These are phyloP conservation scores for Aspergillus caelatus DNA, from an alignment of 2,329 filamentous ascomycete genomes.

Conservation along the genomic window DNA sequence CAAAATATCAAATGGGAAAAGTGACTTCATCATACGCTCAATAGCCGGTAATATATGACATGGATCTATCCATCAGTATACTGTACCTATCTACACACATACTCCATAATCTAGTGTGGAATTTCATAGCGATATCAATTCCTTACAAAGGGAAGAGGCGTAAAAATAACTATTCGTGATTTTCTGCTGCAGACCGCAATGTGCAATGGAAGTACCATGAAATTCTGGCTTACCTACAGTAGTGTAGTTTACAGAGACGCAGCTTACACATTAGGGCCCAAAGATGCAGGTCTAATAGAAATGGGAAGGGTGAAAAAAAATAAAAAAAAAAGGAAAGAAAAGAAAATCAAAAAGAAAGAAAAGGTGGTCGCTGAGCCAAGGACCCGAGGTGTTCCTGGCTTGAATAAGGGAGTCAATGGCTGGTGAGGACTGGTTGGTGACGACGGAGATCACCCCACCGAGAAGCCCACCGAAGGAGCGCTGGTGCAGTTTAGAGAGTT, in stretches of 20 bases:
- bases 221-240: slow-evolving; percentile 17
- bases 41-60: not conserved
- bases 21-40: not conserved
- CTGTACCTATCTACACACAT: not conserved
- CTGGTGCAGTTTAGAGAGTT: slow-evolving; percentile 18
- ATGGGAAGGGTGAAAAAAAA: not conserved
- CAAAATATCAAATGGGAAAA: not conserved
- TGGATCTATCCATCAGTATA: not conserved
- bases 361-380: slow-evolving; percentile 20
- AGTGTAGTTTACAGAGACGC: slow-evolving; percentile 13
- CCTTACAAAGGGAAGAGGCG: not conserved
- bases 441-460: slow-evolving; percentile 29
- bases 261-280: slow-evolving; percentile 13
- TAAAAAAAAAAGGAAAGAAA: slow-evolving; percentile 11
- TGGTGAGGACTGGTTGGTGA: slow-evolving; percentile 26
- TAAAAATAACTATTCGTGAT: not conserved
- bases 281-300: slow-evolving; percentile 8
- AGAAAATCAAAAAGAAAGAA: not conserved
- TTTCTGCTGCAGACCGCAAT: slow-evolving; percentile 10
- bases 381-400: slow-evolving; percentile 29
- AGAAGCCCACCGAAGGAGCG: slow-evolving; percentile 23
- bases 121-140: not conserved
- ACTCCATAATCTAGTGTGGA: not conserved
- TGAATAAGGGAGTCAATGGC: slow-evolving; percentile 25
- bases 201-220: slow-evolving; percentile 5